Base-by-base conservation (phyloP, 768 basidiomycete species). In the Amanita rimosa region DNA sequence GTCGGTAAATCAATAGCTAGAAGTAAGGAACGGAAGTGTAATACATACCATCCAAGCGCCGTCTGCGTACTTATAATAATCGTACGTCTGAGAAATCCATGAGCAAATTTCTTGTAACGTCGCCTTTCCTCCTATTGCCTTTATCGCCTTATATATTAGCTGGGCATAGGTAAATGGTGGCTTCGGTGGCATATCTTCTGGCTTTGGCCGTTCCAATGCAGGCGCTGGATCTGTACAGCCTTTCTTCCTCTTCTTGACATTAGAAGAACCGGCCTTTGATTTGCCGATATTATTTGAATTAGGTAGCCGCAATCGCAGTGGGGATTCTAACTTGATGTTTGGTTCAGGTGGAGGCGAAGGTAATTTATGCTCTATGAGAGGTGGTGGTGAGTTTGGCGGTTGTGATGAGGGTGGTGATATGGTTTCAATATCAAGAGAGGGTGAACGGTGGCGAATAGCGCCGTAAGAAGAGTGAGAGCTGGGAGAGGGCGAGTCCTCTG, bases 81-180 rank as follows among this genome's bases (percentile, higher is more conserved):
- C 92, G 64, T 84, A 85, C 52, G 78, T 83, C 41, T 80, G 80
- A 64, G 83, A 79, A 55, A 97, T 90, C 92, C 93, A 98, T 33
- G 79, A 77, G 61, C 88, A 89, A 41, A 97, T 90, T 57, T 93
- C 89, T 55, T 92, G 88, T 39, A 95, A 60, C 1, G 94, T 93
- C n/a, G 85, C 85, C 65, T 90, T 87, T 27, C 85, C 86, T 27
- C 78, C 82, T 57, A 86, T 75, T 34, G 75, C 75, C 63, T 84
- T 82, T 65, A 97, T 85, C 40, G 93, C 88, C 34, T 85, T 81
- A 64, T 88, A 89, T 56, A 94, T 95, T 48, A 97, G 75, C 52
- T 90, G 86, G 6, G 92, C 87, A 67, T 95, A 94, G 7, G 95
- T 95, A 48, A 85, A 78, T 6, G 82, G 78, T 10, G 94, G 95